Base-by-base conservation (phyloP, 305 asterid genomes). In the Fraxinus velutina region DNA sequence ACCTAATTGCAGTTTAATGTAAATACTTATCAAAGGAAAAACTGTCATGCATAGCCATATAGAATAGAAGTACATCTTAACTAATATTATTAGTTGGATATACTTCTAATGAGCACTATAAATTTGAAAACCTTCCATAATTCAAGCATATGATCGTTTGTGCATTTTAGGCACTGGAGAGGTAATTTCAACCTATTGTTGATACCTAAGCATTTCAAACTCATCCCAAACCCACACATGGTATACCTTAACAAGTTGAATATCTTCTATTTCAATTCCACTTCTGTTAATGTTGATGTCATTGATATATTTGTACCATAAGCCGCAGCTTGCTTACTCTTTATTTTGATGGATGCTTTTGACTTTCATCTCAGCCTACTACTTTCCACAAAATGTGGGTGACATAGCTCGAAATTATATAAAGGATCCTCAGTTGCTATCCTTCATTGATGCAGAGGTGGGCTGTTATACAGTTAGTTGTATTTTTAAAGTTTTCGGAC, bases 391-490 rank as follows among this genome's bases (percentile, higher is more conserved):
- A 89, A 94, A 96, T 87, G 97, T 95, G 81, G 99, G 99, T 79
- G 92, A 81, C 81, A 90, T 93, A 82, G 99, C 98, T 87, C 92
- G 97, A 74, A 91, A 89, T 84, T 92, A 85, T 90, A 93, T 94
- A 75, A 92, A 90, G 86, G 98, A 96, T 88, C 94, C 98, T 1
- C 88, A 91, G 77, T 87, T 96, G 88, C 86, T 96, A 84, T 90
- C 95, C 81, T 96, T 92, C 79, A 92, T 96, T 81, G 99, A 93
- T 90, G 97, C 97, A 19, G 98, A 96, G 99, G 99, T 94, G 80
- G 72, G 86, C 71, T 70, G 80, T 17, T 66, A 66, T 79, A 80
- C 73, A 73, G 75, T 78, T 77, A 3, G 76, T 84, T 75, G 34
- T 27, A 76, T 32, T 81, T 78, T 34, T 37, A 44, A 55, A 6